Percentiles rank a stretch among this genome's conserved stretches.
Conservation (phyloP, 805 yeast genomes). For the Zygosaccharomyces kombuchaensis region DNA sequence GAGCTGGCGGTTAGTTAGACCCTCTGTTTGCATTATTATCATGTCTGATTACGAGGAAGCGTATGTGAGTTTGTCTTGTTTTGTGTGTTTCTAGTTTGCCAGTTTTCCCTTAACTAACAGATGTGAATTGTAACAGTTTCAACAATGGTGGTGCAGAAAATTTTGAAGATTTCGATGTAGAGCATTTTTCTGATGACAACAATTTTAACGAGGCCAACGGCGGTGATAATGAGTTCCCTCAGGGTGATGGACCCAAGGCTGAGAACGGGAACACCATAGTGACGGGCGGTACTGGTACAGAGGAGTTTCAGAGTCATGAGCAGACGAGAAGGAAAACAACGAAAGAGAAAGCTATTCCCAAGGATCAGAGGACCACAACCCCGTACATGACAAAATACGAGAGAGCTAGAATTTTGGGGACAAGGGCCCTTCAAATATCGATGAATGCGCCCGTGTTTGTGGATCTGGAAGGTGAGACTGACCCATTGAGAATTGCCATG, state of each 20-base stretch:
- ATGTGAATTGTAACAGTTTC: conserved; percentile 37
- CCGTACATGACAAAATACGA: conserved; percentile 99
- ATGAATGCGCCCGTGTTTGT: conserved; percentile 98
- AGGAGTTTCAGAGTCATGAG: conserved; percentile 40
- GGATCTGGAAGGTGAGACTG: conserved; percentile 98
- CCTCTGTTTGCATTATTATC: background rate
- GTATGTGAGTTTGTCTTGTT: conserved; percentile 24
- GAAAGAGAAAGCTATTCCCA: conserved; percentile 82
- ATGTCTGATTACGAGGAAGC: conserved; percentile 58
- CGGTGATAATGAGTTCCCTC: conserved; percentile 29
- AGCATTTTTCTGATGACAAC: conserved; percentile 74
- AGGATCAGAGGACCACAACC: conserved; percentile 85
- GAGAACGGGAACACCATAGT: conserved; percentile 70
- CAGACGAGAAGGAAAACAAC: conserved; percentile 54
- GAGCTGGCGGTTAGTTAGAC: background rate
- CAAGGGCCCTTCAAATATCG: conserved; percentile 94
- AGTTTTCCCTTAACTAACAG: background rate
- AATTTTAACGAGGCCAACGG: conserved; percentile 38
- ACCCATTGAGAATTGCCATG: conserved; percentile 96
- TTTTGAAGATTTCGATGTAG: conserved; percentile 80
- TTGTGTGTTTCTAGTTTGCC: background rate
- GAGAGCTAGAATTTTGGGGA: conserved; percentile 95
- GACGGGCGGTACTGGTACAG: conserved; percentile 64
- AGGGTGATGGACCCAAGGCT: conserved; percentile 39
- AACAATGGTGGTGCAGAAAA: conserved; percentile 67